Evolutionary conservation across 805 yeast genomes (phyloP).

Genomic region (Alloascoidea hylecoeti): DNA sequence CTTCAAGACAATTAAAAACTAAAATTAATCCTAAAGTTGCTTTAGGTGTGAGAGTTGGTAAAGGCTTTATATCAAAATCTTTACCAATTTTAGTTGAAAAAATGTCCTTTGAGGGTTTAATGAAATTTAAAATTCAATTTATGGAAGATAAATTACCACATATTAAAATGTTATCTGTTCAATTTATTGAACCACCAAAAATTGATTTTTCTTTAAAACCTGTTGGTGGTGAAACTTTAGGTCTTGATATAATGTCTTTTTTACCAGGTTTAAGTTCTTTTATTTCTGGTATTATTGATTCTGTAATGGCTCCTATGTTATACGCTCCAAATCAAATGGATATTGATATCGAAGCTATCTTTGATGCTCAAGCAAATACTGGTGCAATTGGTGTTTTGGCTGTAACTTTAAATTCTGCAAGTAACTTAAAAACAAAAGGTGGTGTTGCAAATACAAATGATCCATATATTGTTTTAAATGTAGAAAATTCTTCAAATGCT

Average conservation of each 20-base stretch:
- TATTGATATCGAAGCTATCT: constrained; percentile 56
- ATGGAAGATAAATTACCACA: constrained; percentile 60
- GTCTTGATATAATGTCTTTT: constrained; percentile 72
- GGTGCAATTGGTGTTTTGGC: constrained; percentile 63
- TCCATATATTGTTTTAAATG: constrained; percentile 34
- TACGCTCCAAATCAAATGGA: constrained; percentile 76
- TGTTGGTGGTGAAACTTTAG: constrained; percentile 82
- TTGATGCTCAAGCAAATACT: constrained; percentile 41
- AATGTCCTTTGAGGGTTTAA: constrained; percentile 60
- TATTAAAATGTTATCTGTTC: constrained; percentile 55
- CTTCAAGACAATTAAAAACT: constrained; percentile 54
- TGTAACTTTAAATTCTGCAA: constrained; percentile 42
- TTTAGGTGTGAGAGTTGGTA: constrained; percentile 68
- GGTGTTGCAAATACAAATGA: constrained; percentile 29
- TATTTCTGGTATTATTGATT: constrained; percentile 55
- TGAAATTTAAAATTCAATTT: constrained; percentile 42
- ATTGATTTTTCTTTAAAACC: constrained; percentile 76
- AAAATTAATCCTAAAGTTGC: constrained; percentile 73
- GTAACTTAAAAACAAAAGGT: constrained; percentile 27
- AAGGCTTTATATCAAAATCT: constrained; percentile 62
- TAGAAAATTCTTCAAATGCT: constrained; percentile 21
- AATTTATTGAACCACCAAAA: constrained; percentile 63
- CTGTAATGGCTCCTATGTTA: constrained; percentile 61
- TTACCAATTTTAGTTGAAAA: constrained; percentile 72
- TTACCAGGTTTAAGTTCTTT: constrained; percentile 68